Base-by-base conservation (phyloP, 78 protist genomes). In the Cavenderia fasciculata region DNA sequence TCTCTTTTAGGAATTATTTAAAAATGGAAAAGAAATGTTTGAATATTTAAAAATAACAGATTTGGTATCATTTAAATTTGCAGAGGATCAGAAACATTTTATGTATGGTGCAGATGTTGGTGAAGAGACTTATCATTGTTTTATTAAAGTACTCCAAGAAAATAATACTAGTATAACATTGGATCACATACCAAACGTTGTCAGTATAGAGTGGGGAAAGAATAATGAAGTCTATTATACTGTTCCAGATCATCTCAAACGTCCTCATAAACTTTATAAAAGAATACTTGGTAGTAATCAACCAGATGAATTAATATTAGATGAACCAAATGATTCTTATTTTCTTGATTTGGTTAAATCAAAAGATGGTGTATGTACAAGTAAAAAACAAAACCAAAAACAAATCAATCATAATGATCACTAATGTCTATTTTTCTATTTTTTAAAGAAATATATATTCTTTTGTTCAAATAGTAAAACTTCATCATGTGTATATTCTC, bases 141-240 rank as follows among this genome's bases (percentile, higher is more conserved):
- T 82, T 14, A 23, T 82, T 27, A 65, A 49, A 57, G 36, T 16
- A 12, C 72, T 5, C 4, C 43, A 36, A 14, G n/a, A 25, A 10
- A 21, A 25, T 40, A 41, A 10, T 8, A 41, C 14, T 5, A 5
- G 2, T 4, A 27, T 56, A 6, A 18, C 29, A 27, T 1, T 82
- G 11, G 90, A 82, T 68, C 62, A 52, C n/a, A 82, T 82, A 29
- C 46, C 52, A 33, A 57, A 68, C 43, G 59, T 69, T 16, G n/a
- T 57, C 4, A 27, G 66, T 10, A 54, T 57, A 18, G 90, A 82
- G 68, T 82, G 90, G 90, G 90, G 76, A 46, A 62, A 47, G 56
- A 31, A 57, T 2, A 82, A 68, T 69, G 90, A 82, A 7, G 4
- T 82, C 1, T 82, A 51, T n/a, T 82, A 68, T 68, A 44, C 70